Conservation (phyloP, 2,329 filamentous ascomycete genomes). For the Aspergillus flavus region DNA sequence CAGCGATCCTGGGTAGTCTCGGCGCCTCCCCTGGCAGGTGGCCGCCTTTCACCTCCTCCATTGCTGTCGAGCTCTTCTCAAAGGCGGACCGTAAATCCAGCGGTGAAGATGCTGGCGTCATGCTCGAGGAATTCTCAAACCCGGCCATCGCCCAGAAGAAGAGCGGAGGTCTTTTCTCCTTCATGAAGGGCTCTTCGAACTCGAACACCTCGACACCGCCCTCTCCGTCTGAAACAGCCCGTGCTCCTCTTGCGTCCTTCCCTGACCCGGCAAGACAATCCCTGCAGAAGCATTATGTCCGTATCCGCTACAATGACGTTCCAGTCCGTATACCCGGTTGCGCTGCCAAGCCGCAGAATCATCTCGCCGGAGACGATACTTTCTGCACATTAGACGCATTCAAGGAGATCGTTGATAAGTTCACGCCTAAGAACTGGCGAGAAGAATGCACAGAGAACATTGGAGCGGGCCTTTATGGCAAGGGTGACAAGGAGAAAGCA, state of each 20-base stretch:
- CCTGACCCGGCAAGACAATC: constrained; percentile 30
- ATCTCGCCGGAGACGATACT: constrained; percentile 80
- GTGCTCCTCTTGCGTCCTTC: constrained; percentile 34
- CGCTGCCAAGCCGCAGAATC: constrained; percentile 68
- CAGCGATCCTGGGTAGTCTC: constrained; percentile 73
- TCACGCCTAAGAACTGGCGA: constrained; percentile 80
- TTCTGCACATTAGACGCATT: constrained; percentile 94
- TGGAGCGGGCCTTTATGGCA: constrained; percentile 56
- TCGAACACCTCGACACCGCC: constrained; percentile 20
- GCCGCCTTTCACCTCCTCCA: constrained; percentile 91
- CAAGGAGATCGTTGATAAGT: constrained; percentile 88
- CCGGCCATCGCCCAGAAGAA: constrained; percentile 29
- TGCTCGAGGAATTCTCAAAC: constrained; percentile 29
- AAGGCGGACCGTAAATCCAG: constrained; percentile 7
- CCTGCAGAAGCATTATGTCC: constrained; percentile 74
- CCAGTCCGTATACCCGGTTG: constrained; percentile 84
- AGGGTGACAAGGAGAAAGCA: constrained; percentile 39
- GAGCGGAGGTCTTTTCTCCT: constrained; percentile 34
- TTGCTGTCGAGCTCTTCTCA: constrained; percentile 88
- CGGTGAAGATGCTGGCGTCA: constrained; percentile 18
- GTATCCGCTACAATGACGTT: constrained; percentile 86
- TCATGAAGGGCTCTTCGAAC: constrained; percentile 28
- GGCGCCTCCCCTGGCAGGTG: constrained; percentile 77
- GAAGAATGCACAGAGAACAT: constrained; percentile 62
- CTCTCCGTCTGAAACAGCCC: constrained; percentile 35